Percentiles rank a stretch among this genome's conserved stretches.
Evolutionary conservation across 257 asterid species (phyloP).

Genomic region (Penstemon davidsonii): DNA sequence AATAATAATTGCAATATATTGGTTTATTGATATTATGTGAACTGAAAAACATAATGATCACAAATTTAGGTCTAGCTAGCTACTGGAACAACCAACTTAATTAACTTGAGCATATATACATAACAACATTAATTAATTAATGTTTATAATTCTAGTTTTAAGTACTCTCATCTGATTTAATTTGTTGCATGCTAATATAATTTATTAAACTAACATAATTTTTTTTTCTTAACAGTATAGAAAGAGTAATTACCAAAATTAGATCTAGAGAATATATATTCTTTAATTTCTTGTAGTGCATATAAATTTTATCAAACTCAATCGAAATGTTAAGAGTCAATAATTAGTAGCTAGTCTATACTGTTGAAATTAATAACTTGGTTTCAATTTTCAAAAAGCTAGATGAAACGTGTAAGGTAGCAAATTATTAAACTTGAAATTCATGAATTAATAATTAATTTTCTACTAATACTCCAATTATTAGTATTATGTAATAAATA

Average conservation of each 20-base stretch:
- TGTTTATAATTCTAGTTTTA: no score
- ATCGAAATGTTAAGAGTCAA: neutral
- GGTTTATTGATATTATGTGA: neutral
- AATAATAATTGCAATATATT: neutral
- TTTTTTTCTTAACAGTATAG: no score
- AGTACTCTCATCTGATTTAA: no score
- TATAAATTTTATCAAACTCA: neutral
- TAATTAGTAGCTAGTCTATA: neutral
- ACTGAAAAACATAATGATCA: neutral
- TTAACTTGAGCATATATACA: neutral
- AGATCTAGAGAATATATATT: no score
- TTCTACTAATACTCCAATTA: neutral
- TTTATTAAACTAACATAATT: no score
- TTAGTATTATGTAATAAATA: neutral
- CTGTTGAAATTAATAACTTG: no score
- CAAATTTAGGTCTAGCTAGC: neutral
- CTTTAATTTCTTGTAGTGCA: no score
- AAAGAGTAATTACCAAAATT: neutral
- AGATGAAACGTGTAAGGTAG: constrained; percentile 19
- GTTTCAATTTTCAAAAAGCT: constrained; percentile 24
- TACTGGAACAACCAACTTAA: neutral
- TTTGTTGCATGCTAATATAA: no score
- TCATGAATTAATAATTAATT: constrained; percentile 21
- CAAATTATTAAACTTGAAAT: constrained; percentile 4
- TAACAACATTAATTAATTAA: no score